Evolutionary conservation across 495 filamentous ascomycete species (phyloP), one percentile per base, ranked within the genome.

Genomic region (Penicillium egyptiacum): DNA sequence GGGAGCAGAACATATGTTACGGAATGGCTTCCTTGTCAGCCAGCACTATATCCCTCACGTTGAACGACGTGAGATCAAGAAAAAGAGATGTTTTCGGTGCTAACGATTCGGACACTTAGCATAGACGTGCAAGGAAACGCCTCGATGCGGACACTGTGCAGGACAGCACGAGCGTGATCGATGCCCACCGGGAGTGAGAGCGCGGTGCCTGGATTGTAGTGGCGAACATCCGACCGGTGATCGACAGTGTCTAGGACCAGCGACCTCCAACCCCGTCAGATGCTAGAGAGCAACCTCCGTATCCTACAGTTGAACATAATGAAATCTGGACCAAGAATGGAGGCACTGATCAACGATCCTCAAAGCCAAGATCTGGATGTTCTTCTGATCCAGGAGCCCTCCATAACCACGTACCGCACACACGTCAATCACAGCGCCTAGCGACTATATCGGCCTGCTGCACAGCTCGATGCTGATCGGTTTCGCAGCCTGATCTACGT

Each of bases 391-490:
- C 61, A 72, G 35, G 63, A 69, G 52, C 64, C 54, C 16, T 61
- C 56, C 10, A 57, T 64, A 33, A 69, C 63, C 3, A 48, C 56
- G 2, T 69, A 64, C 28, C 44, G 37, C 9, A 69, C 63, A 22
- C 53, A 71, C 39, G 54, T 71, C 1, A 69, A 69, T 30, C 57
- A 71, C n/a, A 71, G 69, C 50, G 58, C 61, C 22, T 69, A 57
- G 62, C 54, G 56, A 37, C 62, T 71, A 14, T 71, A 71, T 25
- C 58, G 40, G n/a, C 61, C 64, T 16, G 64, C 62, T 20, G 39
- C 40, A 0, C 5, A 42, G 57, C 40, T 1, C 52, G 63, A 44
- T 39, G 14, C 55, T 5, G 22, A 8, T 28, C 55, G 60, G n/a
- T 58, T 45, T 23, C 58, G 63, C 30, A 71, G 68, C 49, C 60